phyloP scores from a whole-genome alignment of 345 rosid species.

The Eucalyptus coolabah region DNA sequence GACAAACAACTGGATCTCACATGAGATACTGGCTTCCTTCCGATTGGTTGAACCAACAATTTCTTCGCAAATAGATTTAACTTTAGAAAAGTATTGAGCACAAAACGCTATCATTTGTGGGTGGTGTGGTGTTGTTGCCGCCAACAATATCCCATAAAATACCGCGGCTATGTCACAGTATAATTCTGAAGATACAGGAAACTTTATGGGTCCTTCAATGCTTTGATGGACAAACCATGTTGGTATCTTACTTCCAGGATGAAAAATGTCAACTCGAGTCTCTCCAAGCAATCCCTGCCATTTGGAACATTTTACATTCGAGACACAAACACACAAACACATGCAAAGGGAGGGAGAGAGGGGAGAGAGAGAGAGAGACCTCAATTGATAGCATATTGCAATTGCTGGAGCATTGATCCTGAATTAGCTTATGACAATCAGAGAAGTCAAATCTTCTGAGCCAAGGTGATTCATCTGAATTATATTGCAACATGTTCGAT shows the following conservation, averaged over 20 bases:
- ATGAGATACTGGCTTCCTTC: not conserved
- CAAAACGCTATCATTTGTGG: not conserved
- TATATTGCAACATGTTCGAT: accelerated
- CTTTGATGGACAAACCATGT: not conserved
- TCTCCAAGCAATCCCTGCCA: not conserved
- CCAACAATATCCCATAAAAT: too few species aligned
- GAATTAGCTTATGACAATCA: not conserved
- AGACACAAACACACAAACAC: not conserved
- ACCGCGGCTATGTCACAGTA: not conserved
- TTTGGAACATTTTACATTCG: not conserved
- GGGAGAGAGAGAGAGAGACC: not conserved
- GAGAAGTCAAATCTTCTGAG: not conserved
- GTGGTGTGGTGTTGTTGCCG: too few species aligned
- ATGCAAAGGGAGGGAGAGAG: not conserved
- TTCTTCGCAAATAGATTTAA: too few species aligned
- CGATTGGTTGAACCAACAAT: not conserved
- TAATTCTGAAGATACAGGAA: not conserved
- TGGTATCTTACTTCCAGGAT: not conserved
- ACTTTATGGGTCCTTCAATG: not conserved
- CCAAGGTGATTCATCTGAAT: not conserved
- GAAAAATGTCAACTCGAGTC: not conserved
- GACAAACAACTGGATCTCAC: not conserved
- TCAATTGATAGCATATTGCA: not conserved
- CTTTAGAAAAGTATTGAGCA: too few species aligned
- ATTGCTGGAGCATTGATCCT: not conserved